Evolutionary conservation across 176 grass and related monocot genomes (phyloP), one percentile per base, ranked within the genome.

Genomic region (Zoysia pacifica): DNA sequence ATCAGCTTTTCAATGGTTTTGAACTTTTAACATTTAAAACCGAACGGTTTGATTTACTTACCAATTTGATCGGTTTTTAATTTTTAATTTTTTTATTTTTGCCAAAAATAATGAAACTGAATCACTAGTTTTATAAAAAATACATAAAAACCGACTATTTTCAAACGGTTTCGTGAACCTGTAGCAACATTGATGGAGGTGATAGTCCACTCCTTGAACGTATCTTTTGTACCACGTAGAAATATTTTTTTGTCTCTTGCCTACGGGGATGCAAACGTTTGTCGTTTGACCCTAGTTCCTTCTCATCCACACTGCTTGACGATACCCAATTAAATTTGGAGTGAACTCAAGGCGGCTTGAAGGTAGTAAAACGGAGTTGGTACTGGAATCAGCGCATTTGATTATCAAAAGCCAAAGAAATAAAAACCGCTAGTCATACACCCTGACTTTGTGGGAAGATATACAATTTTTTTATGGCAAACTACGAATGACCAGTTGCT

Each of bases 401-500:
- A 50, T 28, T 28, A 28, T 28, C 28, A 28, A 28, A 28, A 28
- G 28, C 28, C 28, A 28, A 28, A 28, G 28, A 28, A 28, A 28
- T 28, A 28, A 28, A 28, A 28, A 28, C 80, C 43, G 47, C 45
- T 59, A 20, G 56, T 7, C n/a, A 14, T 49, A 19, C 45, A 3
- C 54, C 77, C 11, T 10, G 58, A 53, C 69, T 16, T 42, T 13
- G 37, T 38, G 38, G 40, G 80, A 54, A 54, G 11, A 19, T 46
- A 56, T 70, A 47, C 20, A 4, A 11, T 35, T 9, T 56, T 44
- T 61, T 19, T 20, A 11, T 45, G 12, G 11, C 45, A 53, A 15
- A 18, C 46, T 70, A 59, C 11, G 70, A 69, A n/a, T 56, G 75
- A 36, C 66, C 61, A 79, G 62, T 56, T 56, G 59, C 40, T 46